Percentiles rank a stretch among this genome's conserved stretches.
phyloP scores from a whole-genome alignment of 768 basidiomycete genomes.

The Aureoboletus auriporus region DNA sequence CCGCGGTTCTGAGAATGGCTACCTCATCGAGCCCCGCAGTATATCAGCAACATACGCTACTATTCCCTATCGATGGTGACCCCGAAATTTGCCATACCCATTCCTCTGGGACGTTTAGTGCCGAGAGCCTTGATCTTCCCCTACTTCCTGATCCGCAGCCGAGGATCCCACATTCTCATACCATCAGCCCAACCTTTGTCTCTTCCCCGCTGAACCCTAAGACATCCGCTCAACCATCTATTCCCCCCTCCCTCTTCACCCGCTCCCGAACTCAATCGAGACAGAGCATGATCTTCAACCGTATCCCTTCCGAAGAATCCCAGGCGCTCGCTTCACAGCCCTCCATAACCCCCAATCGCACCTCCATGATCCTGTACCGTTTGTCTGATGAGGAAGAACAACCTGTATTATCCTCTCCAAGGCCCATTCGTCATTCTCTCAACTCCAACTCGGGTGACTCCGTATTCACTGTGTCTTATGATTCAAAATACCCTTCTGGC shows the following conservation, averaged over 20 bases:
- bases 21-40: slow-evolving; percentile 50
- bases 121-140: slow-evolving; percentile 28
- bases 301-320: slow-evolving; percentile 43
- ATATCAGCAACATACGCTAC: slow-evolving; percentile 39
- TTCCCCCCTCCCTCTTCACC: slow-evolving; percentile 8
- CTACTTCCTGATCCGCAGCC: slow-evolving; percentile 21
- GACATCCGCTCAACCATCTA: slow-evolving; percentile 11
- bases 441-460: slow-evolving; percentile 53
- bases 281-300: slow-evolving; percentile 38
- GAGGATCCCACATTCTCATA: slow-evolving; percentile 24
- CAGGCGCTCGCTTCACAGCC: slow-evolving; percentile 35
- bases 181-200: slow-evolving; percentile 32
- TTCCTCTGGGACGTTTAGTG: slow-evolving; percentile 21
- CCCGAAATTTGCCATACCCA: not conserved
- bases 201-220: slow-evolving; percentile 55
- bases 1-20: slow-evolving; percentile 21
- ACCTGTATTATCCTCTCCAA: slow-evolving; percentile 33
- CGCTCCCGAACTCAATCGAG: slow-evolving; percentile 39
- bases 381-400: slow-evolving; percentile 38
- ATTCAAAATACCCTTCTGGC: slow-evolving; percentile 64
- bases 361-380: slow-evolving; percentile 68
- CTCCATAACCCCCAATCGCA: slow-evolving; percentile 30
- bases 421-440: slow-evolving; percentile 38
- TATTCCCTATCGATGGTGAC: slow-evolving; percentile 4
- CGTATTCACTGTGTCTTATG: slow-evolving; percentile 42